phyloP scores from a whole-genome alignment of 1,284 basidiomycete species.

The Ceratobasidium papillatum region DNA sequence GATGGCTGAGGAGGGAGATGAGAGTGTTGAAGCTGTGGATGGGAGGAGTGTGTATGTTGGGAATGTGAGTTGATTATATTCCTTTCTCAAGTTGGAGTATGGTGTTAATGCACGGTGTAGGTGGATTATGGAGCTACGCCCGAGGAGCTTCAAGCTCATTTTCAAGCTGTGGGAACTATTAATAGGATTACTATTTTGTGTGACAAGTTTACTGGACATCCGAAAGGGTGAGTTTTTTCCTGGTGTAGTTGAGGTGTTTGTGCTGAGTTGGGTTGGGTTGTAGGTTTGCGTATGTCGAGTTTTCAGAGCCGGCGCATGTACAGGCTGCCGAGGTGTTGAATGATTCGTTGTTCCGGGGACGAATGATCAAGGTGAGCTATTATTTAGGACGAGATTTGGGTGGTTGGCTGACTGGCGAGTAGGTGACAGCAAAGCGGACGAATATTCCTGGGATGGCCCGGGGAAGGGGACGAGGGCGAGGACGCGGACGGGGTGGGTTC shows the following conservation, averaged over 20 bases:
- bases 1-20: slow-evolving; percentile 50
- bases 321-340: slow-evolving; percentile 95
- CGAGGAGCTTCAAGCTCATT: slow-evolving; percentile 98
- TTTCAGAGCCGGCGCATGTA: slow-evolving; percentile 92
- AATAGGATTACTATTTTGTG: slow-evolving; percentile 99
- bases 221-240: slow-evolving; percentile 82
- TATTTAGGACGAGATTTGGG: background rate
- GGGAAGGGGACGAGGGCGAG: slow-evolving; percentile 69
- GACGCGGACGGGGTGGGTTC: slow-evolving; percentile 73
- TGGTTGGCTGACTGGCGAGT: background rate
- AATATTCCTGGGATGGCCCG: slow-evolving; percentile 81
- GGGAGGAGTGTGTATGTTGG: slow-evolving; percentile 93
- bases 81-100: slow-evolving; percentile 27
- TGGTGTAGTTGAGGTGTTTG: background rate
- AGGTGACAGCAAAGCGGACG: slow-evolving; percentile 93
- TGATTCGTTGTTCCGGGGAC: slow-evolving; percentile 92
- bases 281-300: slow-evolving; percentile 99
- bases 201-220: slow-evolving; percentile 99
- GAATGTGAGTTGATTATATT: slow-evolving; percentile 72
- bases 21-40: slow-evolving; percentile 74
- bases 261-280: background rate
- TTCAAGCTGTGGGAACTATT: slow-evolving; percentile 97
- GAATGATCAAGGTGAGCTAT: slow-evolving; percentile 84
- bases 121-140: slow-evolving; percentile 98
- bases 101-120: slow-evolving; percentile 56